Percentiles rank a stretch among this genome's conserved stretches.
Conservation (phyloP, 805 yeast genomes). For the Candida takata region DNA sequence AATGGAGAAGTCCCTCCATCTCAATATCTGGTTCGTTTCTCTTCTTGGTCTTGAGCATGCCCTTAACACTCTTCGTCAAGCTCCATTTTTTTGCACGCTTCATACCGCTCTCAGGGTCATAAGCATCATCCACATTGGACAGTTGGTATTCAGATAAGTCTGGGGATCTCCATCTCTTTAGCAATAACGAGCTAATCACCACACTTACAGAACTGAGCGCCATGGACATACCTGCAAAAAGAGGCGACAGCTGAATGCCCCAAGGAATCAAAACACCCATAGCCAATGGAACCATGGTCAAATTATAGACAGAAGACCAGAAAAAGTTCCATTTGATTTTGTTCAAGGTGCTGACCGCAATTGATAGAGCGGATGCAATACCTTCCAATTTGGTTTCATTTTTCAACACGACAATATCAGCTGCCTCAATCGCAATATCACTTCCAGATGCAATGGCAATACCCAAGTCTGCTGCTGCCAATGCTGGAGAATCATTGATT, state of each 20-base stretch:
- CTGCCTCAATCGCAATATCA: constrained; percentile 95
- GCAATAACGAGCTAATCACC: constrained; percentile 65
- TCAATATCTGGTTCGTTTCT: constrained; percentile 13
- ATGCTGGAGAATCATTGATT: constrained; percentile 94
- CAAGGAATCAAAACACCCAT: constrained; percentile 86
- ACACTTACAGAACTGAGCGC: constrained; percentile 89
- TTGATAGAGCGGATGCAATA: constrained; percentile 54
- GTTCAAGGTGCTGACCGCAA: constrained; percentile 61
- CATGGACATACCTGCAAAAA: constrained; percentile 89
- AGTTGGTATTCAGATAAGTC: constrained; percentile 4
- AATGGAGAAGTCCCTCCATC: constrained; percentile 12
- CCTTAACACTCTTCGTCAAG: constrained; percentile 11
- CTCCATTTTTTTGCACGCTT: constrained; percentile 10
- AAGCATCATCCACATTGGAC: constrained; percentile 2
- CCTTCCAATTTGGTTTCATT: constrained; percentile 35
- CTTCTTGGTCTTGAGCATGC: constrained; percentile 6
- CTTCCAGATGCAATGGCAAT: constrained; percentile 90
- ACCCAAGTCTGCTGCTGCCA: constrained; percentile 83
- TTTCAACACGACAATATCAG: constrained; percentile 76
- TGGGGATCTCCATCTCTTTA: constrained; percentile 56
- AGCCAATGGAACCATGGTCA: constrained; percentile 85
- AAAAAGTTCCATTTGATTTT: constrained; percentile 76
- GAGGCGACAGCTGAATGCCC: constrained; percentile 73
- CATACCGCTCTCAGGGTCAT: constrained; percentile 15
- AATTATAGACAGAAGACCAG: constrained; percentile 82